phyloP scores from a whole-genome alignment of 176 grass and related monocot genomes.

The Carex parvula region DNA sequence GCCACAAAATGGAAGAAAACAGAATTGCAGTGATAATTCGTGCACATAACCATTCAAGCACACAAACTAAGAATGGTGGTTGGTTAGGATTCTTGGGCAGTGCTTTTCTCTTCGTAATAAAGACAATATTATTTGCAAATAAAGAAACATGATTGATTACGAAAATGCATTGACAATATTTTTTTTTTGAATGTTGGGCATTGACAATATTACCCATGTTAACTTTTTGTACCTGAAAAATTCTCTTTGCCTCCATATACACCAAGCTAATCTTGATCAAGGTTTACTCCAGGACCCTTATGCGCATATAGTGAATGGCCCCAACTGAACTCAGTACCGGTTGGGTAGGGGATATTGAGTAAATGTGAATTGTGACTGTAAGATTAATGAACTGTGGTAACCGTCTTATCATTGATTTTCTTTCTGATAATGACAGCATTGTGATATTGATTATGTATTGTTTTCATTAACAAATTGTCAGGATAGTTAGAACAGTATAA shows the following conservation, averaged over 20 bases:
- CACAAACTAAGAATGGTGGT: constrained; percentile 39
- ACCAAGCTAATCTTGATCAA: constrained; percentile 81
- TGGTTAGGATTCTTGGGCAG: constrained; percentile 43
- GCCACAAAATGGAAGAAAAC: constrained; percentile 82
- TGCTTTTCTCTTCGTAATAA: constrained; percentile 48
- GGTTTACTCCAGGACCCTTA: neutral
- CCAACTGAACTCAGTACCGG: too few species aligned
- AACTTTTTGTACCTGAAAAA: constrained; percentile 53
- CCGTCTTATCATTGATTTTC: too few species aligned
- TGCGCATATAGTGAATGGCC: too few species aligned
- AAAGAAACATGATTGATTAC: neutral
- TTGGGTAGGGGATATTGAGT: too few species aligned
- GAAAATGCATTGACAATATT: neutral
- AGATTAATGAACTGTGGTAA: too few species aligned
- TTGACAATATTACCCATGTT: neutral
- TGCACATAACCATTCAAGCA: constrained; percentile 59
- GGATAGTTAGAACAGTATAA: too few species aligned
- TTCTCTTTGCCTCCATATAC: constrained; percentile 81
- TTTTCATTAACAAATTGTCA: too few species aligned
- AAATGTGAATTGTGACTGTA: too few species aligned
- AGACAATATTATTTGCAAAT: neutral
- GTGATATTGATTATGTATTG: too few species aligned
- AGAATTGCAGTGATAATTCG: constrained; percentile 55
- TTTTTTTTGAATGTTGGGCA: too few species aligned
- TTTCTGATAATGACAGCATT: too few species aligned